Conservation (phyloP, 768 basidiomycete genomes). For the Boletellus sp. region DNA sequence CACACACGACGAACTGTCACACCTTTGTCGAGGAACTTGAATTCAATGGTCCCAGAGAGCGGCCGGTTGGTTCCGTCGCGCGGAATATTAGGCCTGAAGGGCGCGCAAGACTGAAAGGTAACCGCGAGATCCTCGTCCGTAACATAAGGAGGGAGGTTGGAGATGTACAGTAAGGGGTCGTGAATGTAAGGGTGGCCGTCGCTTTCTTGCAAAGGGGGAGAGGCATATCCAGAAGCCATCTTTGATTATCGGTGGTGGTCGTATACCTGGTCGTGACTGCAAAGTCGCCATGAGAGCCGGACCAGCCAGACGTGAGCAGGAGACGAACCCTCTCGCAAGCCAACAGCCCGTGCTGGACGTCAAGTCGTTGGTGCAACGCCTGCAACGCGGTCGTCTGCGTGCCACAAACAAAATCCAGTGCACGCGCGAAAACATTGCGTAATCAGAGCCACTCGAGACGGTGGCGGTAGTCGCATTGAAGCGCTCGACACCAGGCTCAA, state of each 20-base stretch:
- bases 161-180: slow-evolving; percentile 78
- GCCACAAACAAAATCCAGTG: slow-evolving; percentile 28
- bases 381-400: slow-evolving; percentile 8
- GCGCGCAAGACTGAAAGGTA: slow-evolving; percentile 71
- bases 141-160: slow-evolving; percentile 69
- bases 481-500: too few species aligned
- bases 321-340: slow-evolving; percentile 28
- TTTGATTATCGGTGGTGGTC: slow-evolving; percentile 28
- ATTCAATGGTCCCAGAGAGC: slow-evolving; percentile 76
- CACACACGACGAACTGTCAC: slow-evolving; percentile 22
- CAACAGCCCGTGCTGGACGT: slow-evolving; percentile 32
- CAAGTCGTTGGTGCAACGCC: slow-evolving; percentile 26
- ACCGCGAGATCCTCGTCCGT: slow-evolving; percentile 74
- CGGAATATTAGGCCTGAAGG: slow-evolving; percentile 73
- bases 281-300: not conserved
- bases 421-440: slow-evolving; percentile 33
- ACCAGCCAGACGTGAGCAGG: not conserved
- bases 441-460: slow-evolving; percentile 11
- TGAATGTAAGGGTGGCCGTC: slow-evolving; percentile 74
- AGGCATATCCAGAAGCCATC: slow-evolving; percentile 36
- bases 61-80: slow-evolving; percentile 53
- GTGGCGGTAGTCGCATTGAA: too few species aligned
- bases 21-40: slow-evolving; percentile 81
- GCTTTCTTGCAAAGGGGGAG: slow-evolving; percentile 30
- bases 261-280: slow-evolving; percentile 16